Conservation (phyloP, 306 rosid species). For the Cajanus cajan region DNA sequence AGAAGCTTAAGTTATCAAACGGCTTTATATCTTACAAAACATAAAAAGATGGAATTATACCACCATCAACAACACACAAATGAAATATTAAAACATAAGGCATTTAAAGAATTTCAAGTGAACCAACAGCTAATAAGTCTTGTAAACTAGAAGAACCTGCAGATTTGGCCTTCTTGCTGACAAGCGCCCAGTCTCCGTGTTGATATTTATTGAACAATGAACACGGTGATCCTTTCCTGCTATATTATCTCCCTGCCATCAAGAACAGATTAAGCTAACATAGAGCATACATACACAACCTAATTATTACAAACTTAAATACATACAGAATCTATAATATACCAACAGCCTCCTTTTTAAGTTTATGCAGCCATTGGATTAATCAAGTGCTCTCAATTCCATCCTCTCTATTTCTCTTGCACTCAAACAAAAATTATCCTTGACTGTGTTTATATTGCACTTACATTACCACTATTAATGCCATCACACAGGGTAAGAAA, state of each 20-base stretch:
- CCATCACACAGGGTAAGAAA: conserved; percentile 13
- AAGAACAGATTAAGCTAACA: conserved; percentile 25
- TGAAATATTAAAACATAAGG: neutral
- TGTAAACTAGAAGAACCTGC: conserved; percentile 58
- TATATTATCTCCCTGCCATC: conserved; percentile 74
- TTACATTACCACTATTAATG: neutral
- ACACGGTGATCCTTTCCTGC: conserved; percentile 76
- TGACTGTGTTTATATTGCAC: conserved; percentile 1
- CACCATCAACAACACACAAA: conserved; percentile 6
- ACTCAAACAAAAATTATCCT: conserved; percentile 4
- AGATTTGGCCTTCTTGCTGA: conserved; percentile 95
- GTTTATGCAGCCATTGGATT: conserved; percentile 7
- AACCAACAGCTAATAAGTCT: conserved; percentile 7
- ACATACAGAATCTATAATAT: neutral
- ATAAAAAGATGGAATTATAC: neutral
- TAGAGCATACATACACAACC: neutral
- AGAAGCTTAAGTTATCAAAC: neutral
- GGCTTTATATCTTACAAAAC: neutral
- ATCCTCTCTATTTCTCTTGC: neutral
- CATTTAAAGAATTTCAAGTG: neutral
- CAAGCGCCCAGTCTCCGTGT: conserved; percentile 93
- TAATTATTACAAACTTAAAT: neutral
- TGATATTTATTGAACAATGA: conserved; percentile 91
- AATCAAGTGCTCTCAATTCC: conserved; percentile 6
- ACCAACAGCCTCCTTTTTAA: neutral